Conservation (phyloP, 2,329 filamentous ascomycete species). For the Aureobasidium uvarum region DNA sequence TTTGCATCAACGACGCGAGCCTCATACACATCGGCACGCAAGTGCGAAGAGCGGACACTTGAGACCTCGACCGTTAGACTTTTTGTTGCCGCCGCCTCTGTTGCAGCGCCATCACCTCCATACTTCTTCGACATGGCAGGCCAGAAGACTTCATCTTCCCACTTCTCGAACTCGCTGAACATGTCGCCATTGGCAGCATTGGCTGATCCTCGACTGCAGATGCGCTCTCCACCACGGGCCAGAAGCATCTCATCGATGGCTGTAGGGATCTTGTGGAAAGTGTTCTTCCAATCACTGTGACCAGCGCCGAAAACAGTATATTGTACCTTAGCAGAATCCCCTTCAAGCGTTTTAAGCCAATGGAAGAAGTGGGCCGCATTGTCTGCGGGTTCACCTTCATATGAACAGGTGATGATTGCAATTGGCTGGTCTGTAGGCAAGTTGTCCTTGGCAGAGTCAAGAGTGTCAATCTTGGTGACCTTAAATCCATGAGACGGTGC, state of each 20-base stretch:
- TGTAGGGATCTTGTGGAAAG: conserved; percentile 66
- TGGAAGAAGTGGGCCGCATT: conserved; percentile 67
- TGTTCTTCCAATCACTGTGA: conserved; percentile 55
- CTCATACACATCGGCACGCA: conserved; percentile 64
- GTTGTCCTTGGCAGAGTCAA: conserved; percentile 62
- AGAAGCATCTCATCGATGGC: conserved; percentile 57
- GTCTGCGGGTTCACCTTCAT: conserved; percentile 71
- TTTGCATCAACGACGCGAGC: conserved; percentile 57
- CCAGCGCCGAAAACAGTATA: conserved; percentile 73
- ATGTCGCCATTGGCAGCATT: conserved; percentile 64
- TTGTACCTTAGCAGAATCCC: conserved; percentile 51
- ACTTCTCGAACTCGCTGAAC: conserved; percentile 66
- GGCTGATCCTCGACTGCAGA: conserved; percentile 55
- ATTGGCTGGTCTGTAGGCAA: conserved; percentile 62
- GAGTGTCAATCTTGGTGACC: conserved; percentile 51
- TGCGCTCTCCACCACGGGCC: conserved; percentile 50
- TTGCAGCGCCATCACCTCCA: conserved; percentile 31
- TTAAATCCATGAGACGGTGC: conserved; percentile 60
- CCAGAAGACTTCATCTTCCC: conserved; percentile 62
- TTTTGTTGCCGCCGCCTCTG: conserved; percentile 32
- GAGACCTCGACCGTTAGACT: conserved; percentile 54
- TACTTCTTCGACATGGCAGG: conserved; percentile 48
- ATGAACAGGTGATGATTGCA: conserved; percentile 67
- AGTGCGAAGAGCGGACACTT: conserved; percentile 54
- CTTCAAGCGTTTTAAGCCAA: conserved; percentile 60